A percentile compares a stretch with the other conserved stretches of the same genome.
phyloP scores from a whole-genome alignment of 345 rosid species.

The Eucalyptus curtisii region DNA sequence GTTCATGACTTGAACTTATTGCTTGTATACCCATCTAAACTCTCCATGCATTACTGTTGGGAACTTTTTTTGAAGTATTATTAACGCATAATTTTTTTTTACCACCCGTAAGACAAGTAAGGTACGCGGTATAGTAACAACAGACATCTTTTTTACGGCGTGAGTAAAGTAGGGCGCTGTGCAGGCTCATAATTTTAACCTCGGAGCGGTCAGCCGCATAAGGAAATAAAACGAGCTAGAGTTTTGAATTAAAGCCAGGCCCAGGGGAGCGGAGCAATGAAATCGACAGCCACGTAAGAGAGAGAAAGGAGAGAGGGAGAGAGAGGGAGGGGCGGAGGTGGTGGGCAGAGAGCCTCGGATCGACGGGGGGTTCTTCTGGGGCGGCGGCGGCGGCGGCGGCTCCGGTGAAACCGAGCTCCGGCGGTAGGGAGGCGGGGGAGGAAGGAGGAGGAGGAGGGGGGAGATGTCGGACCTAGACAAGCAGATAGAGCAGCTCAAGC shows the following conservation, averaged over 20 bases:
- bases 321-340: not conserved
- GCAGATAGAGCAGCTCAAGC: constrained; percentile 94
- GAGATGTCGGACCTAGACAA: constrained; percentile 94
- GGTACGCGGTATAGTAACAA: not conserved
- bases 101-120: not conserved
- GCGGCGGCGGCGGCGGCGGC: not conserved
- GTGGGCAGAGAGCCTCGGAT: not conserved
- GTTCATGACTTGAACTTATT: not conserved
- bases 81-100: not conserved
- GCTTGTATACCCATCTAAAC: not conserved
- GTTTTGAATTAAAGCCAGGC: not conserved
- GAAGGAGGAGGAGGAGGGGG: not conserved
- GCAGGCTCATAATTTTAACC: not conserved
- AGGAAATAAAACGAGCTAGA: not conserved
- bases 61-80: not conserved
- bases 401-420: not conserved
- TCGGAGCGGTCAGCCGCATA: not conserved
- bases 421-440: not conserved
- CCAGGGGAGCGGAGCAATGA: not conserved
- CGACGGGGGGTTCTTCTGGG: not conserved
- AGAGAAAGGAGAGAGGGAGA: not conserved
- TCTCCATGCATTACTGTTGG: not conserved
- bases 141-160: not conserved
- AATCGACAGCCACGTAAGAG: not conserved
- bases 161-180: not conserved